Base-by-base conservation (phyloP, 2,329 filamentous ascomycete species). In the Talaromyces rugulosus region DNA sequence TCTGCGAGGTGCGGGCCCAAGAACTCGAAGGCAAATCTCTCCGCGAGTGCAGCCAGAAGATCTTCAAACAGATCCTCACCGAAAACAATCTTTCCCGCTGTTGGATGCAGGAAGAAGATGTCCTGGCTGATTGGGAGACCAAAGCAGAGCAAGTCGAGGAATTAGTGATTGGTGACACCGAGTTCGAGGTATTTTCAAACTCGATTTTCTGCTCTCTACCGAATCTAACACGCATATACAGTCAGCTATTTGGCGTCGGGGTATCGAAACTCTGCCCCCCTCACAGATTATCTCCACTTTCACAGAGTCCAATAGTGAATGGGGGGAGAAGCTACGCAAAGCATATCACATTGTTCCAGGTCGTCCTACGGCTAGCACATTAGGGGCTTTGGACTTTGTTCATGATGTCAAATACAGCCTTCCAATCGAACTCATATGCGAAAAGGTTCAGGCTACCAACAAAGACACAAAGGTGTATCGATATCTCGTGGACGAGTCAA, bases 181-280 rank as follows among this genome's bases (percentile, higher is more conserved):
- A 80, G 63, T 77, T 76, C 61, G 79, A 80, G 70, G 77, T 77
- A 59, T 6, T 66, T 23, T 62, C 11, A 23, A 18, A 5, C 14
- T 14, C 18, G 4, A 12, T n/a, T 5, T 2, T 16, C 9, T 7
- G 2, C 18, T 7, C 14, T 12, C 16, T 33, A 11, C n/a, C 14
- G 52, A 44, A 23, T 42, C 57, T 52, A 14, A 30, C 23, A 18
- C 11, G 11, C 8, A 4, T 16, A 40, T 66, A 59, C 34, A 80
- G 78, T 77, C 78, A 0, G 73, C 78, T 1, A 75, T 81, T 33
- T 81, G 79, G 79, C 72, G 76, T 27, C 75, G 76, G 28, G 79
- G 78, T 0, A 70, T 81, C 36, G 78, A 79, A 63, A 64, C 69
- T 1, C 67, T 74, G 31, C 69, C 72, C 4, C 68, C 72, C 3